These are phyloP conservation scores for Taphrina deformans DNA, from an alignment of 1,139 yeast genomes.

Conservation along the genomic window DNA sequence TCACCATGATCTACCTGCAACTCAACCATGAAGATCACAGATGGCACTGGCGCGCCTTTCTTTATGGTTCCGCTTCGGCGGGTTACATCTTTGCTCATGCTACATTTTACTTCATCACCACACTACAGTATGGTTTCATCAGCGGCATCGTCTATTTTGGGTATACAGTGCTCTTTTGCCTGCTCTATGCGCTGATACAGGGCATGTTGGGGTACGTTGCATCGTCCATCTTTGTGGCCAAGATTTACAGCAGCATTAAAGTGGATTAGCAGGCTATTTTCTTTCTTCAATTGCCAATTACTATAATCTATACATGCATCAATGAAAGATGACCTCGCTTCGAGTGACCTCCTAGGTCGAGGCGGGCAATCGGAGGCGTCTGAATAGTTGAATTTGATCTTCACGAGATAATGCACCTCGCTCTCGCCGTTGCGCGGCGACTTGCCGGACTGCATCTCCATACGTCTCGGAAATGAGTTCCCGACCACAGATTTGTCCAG, in stretches of 20 bases:
- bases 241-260: slow-evolving; percentile 18
- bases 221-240: slow-evolving; percentile 13
- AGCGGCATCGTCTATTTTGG: slow-evolving; percentile 23
- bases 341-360: not conserved
- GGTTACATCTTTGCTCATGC: slow-evolving; percentile 71
- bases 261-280: not conserved
- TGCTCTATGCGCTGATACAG: slow-evolving; percentile 5
- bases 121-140: slow-evolving; percentile 11
- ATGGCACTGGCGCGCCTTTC: slow-evolving; percentile 86
- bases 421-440: slow-evolving; percentile 26
- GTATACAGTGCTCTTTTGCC: slow-evolving; percentile 5
- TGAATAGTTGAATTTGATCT: slow-evolving; percentile 15
- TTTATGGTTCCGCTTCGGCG: slow-evolving; percentile 69
- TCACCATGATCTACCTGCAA: slow-evolving; percentile 66
- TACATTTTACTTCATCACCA: slow-evolving; percentile 58
- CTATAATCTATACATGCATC: not conserved
- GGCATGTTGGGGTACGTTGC: slow-evolving; percentile 10
- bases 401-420: slow-evolving; percentile 8
- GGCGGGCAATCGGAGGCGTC: slow-evolving; percentile 4
- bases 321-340: not conserved
- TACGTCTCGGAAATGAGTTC: slow-evolving; percentile 25
- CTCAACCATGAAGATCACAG: slow-evolving; percentile 62
- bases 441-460: slow-evolving; percentile 31
- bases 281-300: not conserved
- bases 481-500: not conserved